These are phyloP conservation scores for Trichoderma arundinaceum DNA, from an alignment of 2,329 filamentous ascomycete genomes.

Conservation along the genomic window DNA sequence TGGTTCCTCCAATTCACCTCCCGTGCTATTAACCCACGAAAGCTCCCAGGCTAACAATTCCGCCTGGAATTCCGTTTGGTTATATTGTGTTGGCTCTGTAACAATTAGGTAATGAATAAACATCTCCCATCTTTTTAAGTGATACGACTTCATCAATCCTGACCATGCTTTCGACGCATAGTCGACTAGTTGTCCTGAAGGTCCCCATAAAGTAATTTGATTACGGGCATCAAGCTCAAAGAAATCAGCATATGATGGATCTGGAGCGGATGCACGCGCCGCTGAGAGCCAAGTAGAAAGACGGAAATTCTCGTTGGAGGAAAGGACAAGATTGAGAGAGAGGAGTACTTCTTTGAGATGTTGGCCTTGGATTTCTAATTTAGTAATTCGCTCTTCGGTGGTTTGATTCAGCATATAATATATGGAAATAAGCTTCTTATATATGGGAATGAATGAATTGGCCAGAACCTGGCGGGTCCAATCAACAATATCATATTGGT, in stretches of 20 bases:
- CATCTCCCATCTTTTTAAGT: constrained; percentile 52
- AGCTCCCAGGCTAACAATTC: neutral
- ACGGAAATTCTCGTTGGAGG: constrained; percentile 49
- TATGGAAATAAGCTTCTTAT: neutral
- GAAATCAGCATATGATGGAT: constrained; percentile 40
- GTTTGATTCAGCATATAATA: neutral
- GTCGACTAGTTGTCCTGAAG: constrained; percentile 53
- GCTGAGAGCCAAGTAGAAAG: constrained; percentile 50
- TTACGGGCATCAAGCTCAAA: constrained; percentile 55
- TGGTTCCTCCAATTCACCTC: neutral
- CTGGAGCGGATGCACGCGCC: constrained; percentile 43
- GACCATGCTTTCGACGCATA: constrained; percentile 57
- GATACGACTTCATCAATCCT: constrained; percentile 54
- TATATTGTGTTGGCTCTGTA: constrained; percentile 19
- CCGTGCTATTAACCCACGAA: neutral
- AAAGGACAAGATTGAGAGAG: constrained; percentile 51
- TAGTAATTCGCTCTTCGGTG: neutral
- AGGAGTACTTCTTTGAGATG: constrained; percentile 45
- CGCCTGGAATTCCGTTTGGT: neutral
- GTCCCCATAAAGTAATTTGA: constrained; percentile 57
- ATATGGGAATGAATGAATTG: neutral
- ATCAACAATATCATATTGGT: constrained; percentile 51
- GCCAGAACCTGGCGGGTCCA: neutral
- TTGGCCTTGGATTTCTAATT: neutral
- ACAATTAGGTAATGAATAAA: constrained; percentile 49